Evolutionary conservation across 352 stramenopile species (phyloP), one percentile per base, ranked within the genome.

Genomic region (Globisporangium camurandrum): DNA sequence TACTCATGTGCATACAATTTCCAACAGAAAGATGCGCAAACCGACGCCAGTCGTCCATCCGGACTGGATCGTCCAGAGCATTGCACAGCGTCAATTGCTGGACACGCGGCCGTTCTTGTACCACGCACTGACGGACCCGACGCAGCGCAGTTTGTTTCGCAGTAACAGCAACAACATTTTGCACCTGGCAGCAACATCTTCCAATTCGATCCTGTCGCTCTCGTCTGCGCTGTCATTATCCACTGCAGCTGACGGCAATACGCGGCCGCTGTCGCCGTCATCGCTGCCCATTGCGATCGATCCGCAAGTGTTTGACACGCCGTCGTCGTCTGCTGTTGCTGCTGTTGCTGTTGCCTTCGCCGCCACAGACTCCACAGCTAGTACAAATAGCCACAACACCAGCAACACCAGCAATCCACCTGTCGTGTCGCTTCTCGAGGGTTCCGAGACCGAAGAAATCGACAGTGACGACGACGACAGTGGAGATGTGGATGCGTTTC

Each of bases 41-140:
- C 69, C 70, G 11, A 66, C 77, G 39, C 91, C 86, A 0, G 83
- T 98, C 8, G 79, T 93, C 23, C 66, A 84, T 46, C 93, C 94
- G 0, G 65, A 94, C 20, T 98, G 94, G 94, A 94, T 98, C 54
- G 64, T 93, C 9, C 83, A 96, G 51, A 92, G 88, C 61, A 83
- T 97, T 14, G 59, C 86, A 36, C 61, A 78, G 31, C 63, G 73
- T 20, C 75, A 53, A 20, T 45, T 97, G 45, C 58, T 97, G 6
- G 71, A 84, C 0, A 52, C 89, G 57, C 71, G 76, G 43, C 54
- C 75, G 30, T 98, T 97, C 60, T 61, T 97, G 17, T 79, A 96
- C 26, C 43, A 75, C 26, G 84, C 90, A 19, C 88, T 97, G 48
- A 57, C 55, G 10, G 84, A 96, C 57, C 68, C 69, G 33, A 87